phyloP scores from a whole-genome alignment of 371 early-diverging fungal genomes.

The Caulochytrium protostelioides region DNA sequence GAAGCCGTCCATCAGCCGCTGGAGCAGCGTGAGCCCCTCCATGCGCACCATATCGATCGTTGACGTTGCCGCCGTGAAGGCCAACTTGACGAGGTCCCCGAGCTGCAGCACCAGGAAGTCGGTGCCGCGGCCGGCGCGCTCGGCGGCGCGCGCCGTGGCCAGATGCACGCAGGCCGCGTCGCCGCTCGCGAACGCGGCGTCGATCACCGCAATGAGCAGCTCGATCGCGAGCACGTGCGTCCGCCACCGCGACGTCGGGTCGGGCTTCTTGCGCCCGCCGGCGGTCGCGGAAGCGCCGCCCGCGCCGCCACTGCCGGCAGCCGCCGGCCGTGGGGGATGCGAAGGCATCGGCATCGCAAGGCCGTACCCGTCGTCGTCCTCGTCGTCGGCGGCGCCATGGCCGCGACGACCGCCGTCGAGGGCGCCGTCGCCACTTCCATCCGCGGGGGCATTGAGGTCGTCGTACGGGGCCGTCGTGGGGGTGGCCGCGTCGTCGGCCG shows the following conservation, averaged over 20 bases:
- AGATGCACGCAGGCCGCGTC: slow-evolving; percentile 48
- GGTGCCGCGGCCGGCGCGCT: slow-evolving; percentile 22
- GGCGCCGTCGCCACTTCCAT: slow-evolving; percentile 8
- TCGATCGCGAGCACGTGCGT: slow-evolving; percentile 63
- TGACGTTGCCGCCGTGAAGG: slow-evolving; percentile 66
- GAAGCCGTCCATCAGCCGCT: slow-evolving; percentile 43
- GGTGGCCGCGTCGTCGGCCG: not conserved
- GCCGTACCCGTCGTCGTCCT: slow-evolving; percentile 2
- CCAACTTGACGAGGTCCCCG: slow-evolving; percentile 58
- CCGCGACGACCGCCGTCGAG: slow-evolving; percentile 5
- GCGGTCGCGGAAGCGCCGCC: not conserved
- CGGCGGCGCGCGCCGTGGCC: slow-evolving; percentile 28
- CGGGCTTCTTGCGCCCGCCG: not conserved
- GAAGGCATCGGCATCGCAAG: slow-evolving; percentile 8
- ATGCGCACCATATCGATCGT: slow-evolving; percentile 53
- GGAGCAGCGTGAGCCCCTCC: slow-evolving; percentile 47
- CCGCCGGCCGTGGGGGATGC: not conserved
- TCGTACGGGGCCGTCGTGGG: not conserved
- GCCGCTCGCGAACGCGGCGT: slow-evolving; percentile 31
- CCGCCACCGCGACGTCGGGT: slow-evolving; percentile 42
- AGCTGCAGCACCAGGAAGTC: slow-evolving; percentile 56
- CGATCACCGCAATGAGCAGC: slow-evolving; percentile 45
- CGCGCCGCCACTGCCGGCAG: not conserved
- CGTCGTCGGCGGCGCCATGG: not conserved
- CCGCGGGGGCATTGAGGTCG: too few relatives aligned